A percentile compares a stretch with the other conserved stretches of the same genome.
Evolutionary conservation across 306 rosid genomes (phyloP).

Genomic region (Crotalaria pallida): DNA sequence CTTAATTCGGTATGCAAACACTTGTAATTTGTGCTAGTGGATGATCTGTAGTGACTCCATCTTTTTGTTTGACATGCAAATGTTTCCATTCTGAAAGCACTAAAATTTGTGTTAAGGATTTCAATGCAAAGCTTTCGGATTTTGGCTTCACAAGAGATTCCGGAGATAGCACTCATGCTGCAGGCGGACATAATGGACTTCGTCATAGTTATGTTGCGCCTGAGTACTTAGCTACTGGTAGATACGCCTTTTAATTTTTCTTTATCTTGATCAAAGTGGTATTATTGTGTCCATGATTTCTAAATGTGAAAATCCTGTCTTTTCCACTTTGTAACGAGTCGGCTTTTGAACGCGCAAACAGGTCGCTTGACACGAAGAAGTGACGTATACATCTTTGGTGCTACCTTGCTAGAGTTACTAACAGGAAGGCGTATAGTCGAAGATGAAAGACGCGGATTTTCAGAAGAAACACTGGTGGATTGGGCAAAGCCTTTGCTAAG

Average conservation of each 20-base stretch:
- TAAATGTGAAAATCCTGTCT: background rate
- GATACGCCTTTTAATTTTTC: slow-evolving; percentile 10
- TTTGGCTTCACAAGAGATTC: slow-evolving; percentile 96
- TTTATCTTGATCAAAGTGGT: background rate
- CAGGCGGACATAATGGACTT: slow-evolving; percentile 80
- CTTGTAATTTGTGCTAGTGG: background rate
- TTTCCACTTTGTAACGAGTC: background rate
- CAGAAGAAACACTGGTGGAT: slow-evolving; percentile 70
- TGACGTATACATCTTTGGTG: slow-evolving; percentile 91
- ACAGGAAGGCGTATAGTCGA: slow-evolving; percentile 64
- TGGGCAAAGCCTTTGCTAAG: slow-evolving; percentile 75
- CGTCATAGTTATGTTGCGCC: slow-evolving; percentile 92
- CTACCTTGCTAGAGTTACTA: slow-evolving; percentile 66
- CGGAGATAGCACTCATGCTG: slow-evolving; percentile 92
- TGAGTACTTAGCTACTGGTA: slow-evolving; percentile 93
- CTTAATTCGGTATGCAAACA: slow-evolving; percentile 67
- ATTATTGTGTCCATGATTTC: background rate
- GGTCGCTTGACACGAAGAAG: slow-evolving; percentile 83
- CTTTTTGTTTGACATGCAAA: background rate
- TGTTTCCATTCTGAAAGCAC: slow-evolving; percentile 13
- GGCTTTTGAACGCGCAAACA: slow-evolving; percentile 25
- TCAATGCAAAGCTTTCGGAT: slow-evolving; percentile 81
- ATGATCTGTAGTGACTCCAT: background rate
- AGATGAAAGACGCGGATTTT: slow-evolving; percentile 36
- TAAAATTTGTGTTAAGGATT: slow-evolving; percentile 48